phyloP scores from a whole-genome alignment of 73 alveolate genomes.

The Urostyla sp. region DNA sequence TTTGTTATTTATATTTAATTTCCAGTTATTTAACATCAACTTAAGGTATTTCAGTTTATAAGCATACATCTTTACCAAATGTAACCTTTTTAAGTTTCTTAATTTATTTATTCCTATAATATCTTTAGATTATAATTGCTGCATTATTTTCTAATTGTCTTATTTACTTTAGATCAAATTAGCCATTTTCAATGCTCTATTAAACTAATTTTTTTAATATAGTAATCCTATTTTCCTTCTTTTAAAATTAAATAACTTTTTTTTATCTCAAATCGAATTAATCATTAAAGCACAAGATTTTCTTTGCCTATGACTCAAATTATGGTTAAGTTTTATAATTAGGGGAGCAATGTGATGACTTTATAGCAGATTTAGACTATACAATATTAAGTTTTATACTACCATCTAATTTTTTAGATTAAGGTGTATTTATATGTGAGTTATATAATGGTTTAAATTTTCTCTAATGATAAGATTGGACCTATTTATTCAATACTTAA shows the following conservation, averaged over 20 bases:
- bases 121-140: constrained; percentile 7
- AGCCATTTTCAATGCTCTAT: neutral
- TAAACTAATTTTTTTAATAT: neutral
- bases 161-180: neutral
- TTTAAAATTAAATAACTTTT: neutral
- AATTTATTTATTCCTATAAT: neutral
- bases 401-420: neutral
- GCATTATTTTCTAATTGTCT: constrained; percentile 26
- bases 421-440: too few species aligned
- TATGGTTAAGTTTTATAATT: neutral
- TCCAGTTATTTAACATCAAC: neutral
- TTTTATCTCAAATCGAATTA: too few species aligned
- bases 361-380: neutral
- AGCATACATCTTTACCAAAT: constrained; percentile 16
- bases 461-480: neutral
- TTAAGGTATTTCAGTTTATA: neutral
- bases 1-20: neutral
- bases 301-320: neutral
- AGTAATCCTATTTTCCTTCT: neutral
- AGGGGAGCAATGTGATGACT: constrained; percentile 16
- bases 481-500: neutral
- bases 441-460: constrained; percentile 11
- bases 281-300: constrained; percentile 12
- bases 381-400: neutral
- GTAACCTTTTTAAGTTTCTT: neutral